Evolutionary conservation across 2,329 filamentous ascomycete species (phyloP), one percentile per base, ranked within the genome.

Genomic region (Nectriaceae sp.): DNA sequence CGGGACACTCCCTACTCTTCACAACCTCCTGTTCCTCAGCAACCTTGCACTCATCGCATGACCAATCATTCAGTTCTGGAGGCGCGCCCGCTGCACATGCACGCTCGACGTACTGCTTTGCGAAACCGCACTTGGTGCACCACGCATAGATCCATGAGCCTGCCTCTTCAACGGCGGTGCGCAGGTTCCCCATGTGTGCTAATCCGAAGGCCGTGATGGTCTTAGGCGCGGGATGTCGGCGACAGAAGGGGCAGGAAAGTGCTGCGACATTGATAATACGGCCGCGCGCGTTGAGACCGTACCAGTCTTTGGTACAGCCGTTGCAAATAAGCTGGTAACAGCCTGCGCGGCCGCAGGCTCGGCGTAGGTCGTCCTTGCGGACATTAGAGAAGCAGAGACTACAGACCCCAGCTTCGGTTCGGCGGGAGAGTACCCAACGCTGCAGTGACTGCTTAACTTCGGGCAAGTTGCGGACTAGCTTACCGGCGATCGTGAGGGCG

Each of bases 201-300:
- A 76, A 61, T 0, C 69, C 68, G 43, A 75, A 67, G 1, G 65
- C 64, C 18, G 54, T 53, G 2, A 76, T 54, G 2, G 66, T 70
- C 44, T 64, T 65, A 4, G 70, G 57, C 2, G 68, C 64, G 0
- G 75, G 75, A 37, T 58, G 64, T 0, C 76, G 70, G 20, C 77
- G 68, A 49, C 76, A 80, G 62, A 80, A 80, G 1, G 77, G 75
- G 49, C 76, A 79, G 2, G 59, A 65, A 4, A 80, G 69, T 0
- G 77, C 75, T 0, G 75, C 73, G 0, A 73, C 57, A 50, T 79
- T 78, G 57, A 80, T 69, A 11, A 78, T 64, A 1, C 58, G 57
- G 1, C 76, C 75, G 1, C 66, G 60, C 1, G 37, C 42, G 54
- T 79, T 80, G 48, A 74, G 59, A 0, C 74, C 73, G 48, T 79